Evolutionary conservation across 805 yeast genomes (phyloP), one percentile per base, ranked within the genome.

Genomic region (Lachancea mirantina): DNA sequence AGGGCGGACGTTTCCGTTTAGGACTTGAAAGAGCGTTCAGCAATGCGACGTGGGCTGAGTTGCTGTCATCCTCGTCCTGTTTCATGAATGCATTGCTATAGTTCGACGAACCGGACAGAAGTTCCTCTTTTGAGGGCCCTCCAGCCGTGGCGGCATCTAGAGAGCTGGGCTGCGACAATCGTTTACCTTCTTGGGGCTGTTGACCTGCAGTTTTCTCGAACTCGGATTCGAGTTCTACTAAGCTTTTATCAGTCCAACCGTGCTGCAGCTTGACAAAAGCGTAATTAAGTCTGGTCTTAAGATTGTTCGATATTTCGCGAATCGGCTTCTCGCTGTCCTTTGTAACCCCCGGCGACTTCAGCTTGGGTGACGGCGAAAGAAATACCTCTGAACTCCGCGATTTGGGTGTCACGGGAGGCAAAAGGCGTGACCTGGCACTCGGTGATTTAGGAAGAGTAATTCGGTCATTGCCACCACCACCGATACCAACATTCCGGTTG

Each of bases 31-130:
- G 51, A 4, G 67, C 67, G 28, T 57, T 59, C 22, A 61, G 32
- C 32, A 64, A 63, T 2, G 69, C 69, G 8, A 43, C 34, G 35
- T 61, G 63, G 7, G 69, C 69, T 6, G 67, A 61, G 14, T 47
- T 52, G 1, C 59, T 57, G 16, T 45, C 52, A 8, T 47, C 40
- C 17, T 35, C 45, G 22, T 45, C 44, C n/a, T 40, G 47, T 17
- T 39, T 38, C 38, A 31, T 9, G 42, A 45, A 33, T 19, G 38
- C 26, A 23, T 34, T 32, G 26, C 32, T 44, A 36, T 29, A 41
- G 35, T 18, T 34, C 22, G n/a, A 41, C 14, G 31, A 14, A n/a
- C n/a, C n/a, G n/a, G n/a, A n/a, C n/a, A n/a, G n/a, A n/a, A n/a
- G n/a, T n/a, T n/a, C n/a, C n/a, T n/a, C n/a, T n/a, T n/a, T n/a